Percentiles rank a stretch among this genome's conserved stretches.
Evolutionary conservation across 2,329 filamentous ascomycete species (phyloP).

Genomic region (Fusarium hostae): DNA sequence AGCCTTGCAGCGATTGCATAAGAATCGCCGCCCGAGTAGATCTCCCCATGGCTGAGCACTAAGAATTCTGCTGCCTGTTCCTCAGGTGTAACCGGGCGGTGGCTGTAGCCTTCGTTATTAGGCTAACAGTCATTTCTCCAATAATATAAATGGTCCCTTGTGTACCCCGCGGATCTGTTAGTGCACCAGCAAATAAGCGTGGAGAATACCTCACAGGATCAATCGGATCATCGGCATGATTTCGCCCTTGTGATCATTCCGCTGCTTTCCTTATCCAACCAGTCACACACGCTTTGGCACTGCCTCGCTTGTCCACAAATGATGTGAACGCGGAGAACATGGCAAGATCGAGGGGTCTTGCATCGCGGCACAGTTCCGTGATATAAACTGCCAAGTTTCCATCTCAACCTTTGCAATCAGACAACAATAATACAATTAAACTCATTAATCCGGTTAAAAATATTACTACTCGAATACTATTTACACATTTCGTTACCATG

Average conservation of each 20-base stretch:
- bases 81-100: not conserved
- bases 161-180: not conserved
- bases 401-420: not conserved
- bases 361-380: slow-evolving; percentile 1
- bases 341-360: not conserved
- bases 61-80: not conserved
- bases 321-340: not conserved
- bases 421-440: not conserved
- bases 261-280: not conserved
- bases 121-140: not conserved
- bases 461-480: not conserved
- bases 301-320: slow-evolving; percentile 1
- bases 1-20: not conserved
- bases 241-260: slow-evolving; percentile 1
- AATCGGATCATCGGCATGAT: slow-evolving; percentile 22
- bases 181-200: not conserved
- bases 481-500: not conserved
- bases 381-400: slow-evolving; percentile 15
- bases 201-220: no score
- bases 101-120: not conserved
- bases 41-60: not conserved
- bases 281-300: not conserved
- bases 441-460: not conserved
- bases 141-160: not conserved
- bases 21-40: not conserved